phyloP scores from a whole-genome alignment of 1,284 basidiomycete species.

The Athelia psychrophila region DNA sequence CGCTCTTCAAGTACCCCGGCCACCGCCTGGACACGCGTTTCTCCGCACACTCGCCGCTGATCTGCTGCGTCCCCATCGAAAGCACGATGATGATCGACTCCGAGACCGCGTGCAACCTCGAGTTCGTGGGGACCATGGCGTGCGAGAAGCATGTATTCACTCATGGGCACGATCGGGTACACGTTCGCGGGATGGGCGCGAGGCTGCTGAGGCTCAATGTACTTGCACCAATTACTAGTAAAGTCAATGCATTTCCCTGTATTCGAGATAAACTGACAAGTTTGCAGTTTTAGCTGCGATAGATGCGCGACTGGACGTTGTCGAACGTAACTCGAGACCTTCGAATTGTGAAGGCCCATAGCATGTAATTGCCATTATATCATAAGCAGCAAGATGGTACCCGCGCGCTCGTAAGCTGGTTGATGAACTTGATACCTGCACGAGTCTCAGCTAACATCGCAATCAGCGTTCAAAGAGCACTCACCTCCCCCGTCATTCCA shows the following conservation, averaged over 20 bases:
- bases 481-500: conserved; percentile 81
- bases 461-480: conserved; percentile 7
- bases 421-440: conserved; percentile 74
- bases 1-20: conserved; percentile 83
- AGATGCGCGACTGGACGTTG: conserved; percentile 79
- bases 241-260: too few species aligned
- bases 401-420: conserved; percentile 72
- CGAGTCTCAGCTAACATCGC: conserved; percentile 14
- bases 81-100: conserved; percentile 93
- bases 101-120: conserved; percentile 83
- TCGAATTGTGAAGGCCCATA: not conserved
- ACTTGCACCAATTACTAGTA: too few species aligned
- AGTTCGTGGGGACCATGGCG: conserved; percentile 77
- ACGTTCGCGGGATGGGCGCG: conserved; percentile 85
- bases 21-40: conserved; percentile 66
- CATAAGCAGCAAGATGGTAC: conserved; percentile 66
- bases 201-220: too few species aligned
- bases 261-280: conserved; percentile 1
- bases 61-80: conserved; percentile 75
- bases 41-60: conserved; percentile 69
- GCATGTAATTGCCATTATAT: conserved; percentile 82
- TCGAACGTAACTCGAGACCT: conserved; percentile 57
- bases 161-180: conserved; percentile 79
- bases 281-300: conserved; percentile 57
- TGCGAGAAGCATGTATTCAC: conserved; percentile 59